These are phyloP conservation scores for Colletotrichum lindemuthianum DNA, from an alignment of 2,329 filamentous ascomycete genomes.

Conservation along the genomic window DNA sequence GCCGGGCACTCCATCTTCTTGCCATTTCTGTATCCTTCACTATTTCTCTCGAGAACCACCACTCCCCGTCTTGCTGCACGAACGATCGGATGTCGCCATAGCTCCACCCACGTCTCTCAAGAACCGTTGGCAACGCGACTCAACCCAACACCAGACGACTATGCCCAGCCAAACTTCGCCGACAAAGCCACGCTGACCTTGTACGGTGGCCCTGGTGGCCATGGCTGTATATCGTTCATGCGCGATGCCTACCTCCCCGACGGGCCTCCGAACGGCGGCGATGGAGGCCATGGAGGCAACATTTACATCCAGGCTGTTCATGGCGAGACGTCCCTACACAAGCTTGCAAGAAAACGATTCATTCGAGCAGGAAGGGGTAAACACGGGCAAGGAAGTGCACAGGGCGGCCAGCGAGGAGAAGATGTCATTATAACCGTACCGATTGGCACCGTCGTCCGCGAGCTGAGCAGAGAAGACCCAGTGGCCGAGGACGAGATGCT, in stretches of 20 bases:
- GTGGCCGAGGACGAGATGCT: constrained; percentile 69
- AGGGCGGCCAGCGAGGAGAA: constrained; percentile 81
- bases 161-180: constrained; percentile 82
- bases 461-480: constrained; percentile 82
- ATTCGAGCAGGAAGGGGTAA: constrained; percentile 80
- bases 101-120: constrained; percentile 35
- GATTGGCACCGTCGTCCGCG: constrained; percentile 89
- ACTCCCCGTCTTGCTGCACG: constrained; percentile 40
- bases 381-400: constrained; percentile 79
- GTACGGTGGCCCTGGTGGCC: constrained; percentile 82
- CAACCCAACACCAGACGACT: constrained; percentile 86
- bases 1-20: constrained; percentile 50
- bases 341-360: constrained; percentile 81
- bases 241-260: constrained; percentile 90
- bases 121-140: constrained; percentile 62
- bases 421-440: constrained; percentile 92
- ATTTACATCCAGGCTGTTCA: constrained; percentile 94
- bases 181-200: constrained; percentile 85
- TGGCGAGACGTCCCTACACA: constrained; percentile 92
- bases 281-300: constrained; percentile 91
- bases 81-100: constrained; percentile 35
- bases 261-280: constrained; percentile 92
- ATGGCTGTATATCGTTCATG: constrained; percentile 93
- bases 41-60: constrained; percentile 47
- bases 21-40: constrained; percentile 62